Evolutionary conservation across 805 yeast species (phyloP).

Genomic region (Kluyveromyces starmeri): DNA sequence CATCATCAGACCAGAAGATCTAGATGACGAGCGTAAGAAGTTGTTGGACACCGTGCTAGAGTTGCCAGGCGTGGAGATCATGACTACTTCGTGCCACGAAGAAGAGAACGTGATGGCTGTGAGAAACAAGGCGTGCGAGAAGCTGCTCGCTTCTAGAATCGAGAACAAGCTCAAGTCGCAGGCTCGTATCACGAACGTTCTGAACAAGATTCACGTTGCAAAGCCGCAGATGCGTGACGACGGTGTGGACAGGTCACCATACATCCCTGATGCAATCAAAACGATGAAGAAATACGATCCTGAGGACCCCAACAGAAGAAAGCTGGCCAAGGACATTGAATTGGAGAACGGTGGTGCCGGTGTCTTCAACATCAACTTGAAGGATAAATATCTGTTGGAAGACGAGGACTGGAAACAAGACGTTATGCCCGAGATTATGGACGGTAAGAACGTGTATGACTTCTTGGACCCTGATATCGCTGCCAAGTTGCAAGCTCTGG

Average conservation of each 20-base stretch:
- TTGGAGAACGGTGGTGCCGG: constrained; percentile 98
- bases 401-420: constrained; percentile 98
- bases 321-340: constrained; percentile 81
- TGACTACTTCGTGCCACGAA: constrained; percentile 87
- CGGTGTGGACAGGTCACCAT: constrained; percentile 57
- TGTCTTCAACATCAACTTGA: constrained; percentile 87
- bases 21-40: constrained; percentile 65
- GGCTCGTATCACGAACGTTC: constrained; percentile 76
- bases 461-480: constrained; percentile 95
- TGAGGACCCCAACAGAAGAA: constrained; percentile 74
- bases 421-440: constrained; percentile 90
- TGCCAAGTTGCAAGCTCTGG: constrained; percentile 86
- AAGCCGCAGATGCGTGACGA: constrained; percentile 86
- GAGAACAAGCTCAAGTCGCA: constrained; percentile 94
- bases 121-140: constrained; percentile 95
- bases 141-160: constrained; percentile 86
- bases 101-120: constrained; percentile 94
- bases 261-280: constrained; percentile 71
- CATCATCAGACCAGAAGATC: constrained; percentile 76
- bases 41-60: constrained; percentile 56
- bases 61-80: constrained; percentile 78
- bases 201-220: constrained; percentile 94
- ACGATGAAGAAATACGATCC: constrained; percentile 57
- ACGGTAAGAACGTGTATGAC: constrained; percentile 95
- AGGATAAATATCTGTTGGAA: constrained; percentile 84